Conservation (phyloP, 768 basidiomycete species). For the Podaxis sp. region DNA sequence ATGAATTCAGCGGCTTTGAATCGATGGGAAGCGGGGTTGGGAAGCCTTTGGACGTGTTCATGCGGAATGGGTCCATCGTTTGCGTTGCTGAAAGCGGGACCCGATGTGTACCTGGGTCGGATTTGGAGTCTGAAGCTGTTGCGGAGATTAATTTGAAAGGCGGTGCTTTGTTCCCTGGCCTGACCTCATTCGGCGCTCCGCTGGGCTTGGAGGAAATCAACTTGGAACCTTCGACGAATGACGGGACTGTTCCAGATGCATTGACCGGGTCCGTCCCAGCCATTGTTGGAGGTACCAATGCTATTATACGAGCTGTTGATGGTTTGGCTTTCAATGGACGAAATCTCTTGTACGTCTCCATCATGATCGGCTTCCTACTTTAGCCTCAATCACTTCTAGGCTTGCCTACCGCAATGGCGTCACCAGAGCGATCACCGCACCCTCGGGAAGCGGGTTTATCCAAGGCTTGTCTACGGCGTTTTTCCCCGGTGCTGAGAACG, state of each 20-base stretch:
- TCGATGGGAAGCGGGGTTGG: constrained; percentile 23
- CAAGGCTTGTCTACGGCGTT: constrained; percentile 65
- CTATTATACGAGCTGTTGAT: constrained; percentile 62
- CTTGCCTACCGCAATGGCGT: constrained; percentile 76
- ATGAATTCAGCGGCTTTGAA: constrained; percentile 17
- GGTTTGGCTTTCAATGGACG: constrained; percentile 56
- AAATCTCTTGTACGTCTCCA: constrained; percentile 44
- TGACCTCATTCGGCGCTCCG: constrained; percentile 61
- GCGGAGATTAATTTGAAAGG: constrained; percentile 56
- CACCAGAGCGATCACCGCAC: constrained; percentile 65
- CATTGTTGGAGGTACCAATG: constrained; percentile 41
- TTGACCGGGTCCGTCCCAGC: constrained; percentile 36
- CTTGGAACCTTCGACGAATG: constrained; percentile 62
- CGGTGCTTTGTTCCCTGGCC: constrained; percentile 60
- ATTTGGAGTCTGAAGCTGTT: constrained; percentile 11
- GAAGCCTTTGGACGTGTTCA: constrained; percentile 37
- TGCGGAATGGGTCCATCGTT: constrained; percentile 52
- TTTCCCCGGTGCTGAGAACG: constrained; percentile 55
- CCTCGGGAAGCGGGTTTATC: constrained; percentile 54
- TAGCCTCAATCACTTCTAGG: constrained; percentile 33
- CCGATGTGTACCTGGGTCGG: neutral
- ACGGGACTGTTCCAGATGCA: constrained; percentile 61
- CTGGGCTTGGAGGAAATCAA: constrained; percentile 73
- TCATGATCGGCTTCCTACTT: neutral
- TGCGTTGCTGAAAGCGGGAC: constrained; percentile 32